These are phyloP conservation scores for Neurospora sp. DNA, from an alignment of 495 filamentous ascomycete genomes.

Conservation along the genomic window DNA sequence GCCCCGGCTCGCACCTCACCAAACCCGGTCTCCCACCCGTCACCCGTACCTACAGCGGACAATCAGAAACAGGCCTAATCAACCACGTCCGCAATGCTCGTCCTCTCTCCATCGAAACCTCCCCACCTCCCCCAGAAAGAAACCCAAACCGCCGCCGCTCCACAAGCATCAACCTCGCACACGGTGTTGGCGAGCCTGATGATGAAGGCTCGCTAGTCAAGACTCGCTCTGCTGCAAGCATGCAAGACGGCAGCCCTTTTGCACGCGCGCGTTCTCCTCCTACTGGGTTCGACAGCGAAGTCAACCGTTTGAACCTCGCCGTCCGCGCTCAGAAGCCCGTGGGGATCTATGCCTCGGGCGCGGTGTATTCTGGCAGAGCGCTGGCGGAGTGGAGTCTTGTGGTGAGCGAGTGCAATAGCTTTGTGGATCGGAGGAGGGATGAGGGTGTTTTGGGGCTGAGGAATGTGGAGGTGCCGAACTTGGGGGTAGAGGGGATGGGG, in stretches of 20 bases:
- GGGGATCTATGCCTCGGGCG: conserved; percentile 25
- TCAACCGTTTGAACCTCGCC: conserved; percentile 4
- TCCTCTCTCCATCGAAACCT: conserved; percentile 12
- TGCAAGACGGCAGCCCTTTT: background rate
- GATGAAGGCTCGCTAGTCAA: conserved; percentile 3
- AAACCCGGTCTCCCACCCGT: conserved; percentile 30
- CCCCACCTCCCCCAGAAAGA: conserved; percentile 2
- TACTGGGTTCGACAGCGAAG: conserved; percentile 5
- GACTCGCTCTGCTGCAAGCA: background rate
- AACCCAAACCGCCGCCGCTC: conserved; percentile 11
- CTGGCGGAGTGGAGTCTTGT: conserved; percentile 86
- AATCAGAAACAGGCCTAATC: conserved; percentile 31
- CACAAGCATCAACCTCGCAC: conserved; percentile 10
- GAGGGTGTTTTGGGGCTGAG: conserved; percentile 72
- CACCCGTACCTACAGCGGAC: conserved; percentile 34
- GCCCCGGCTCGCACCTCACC: conserved; percentile 28
- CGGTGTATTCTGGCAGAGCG: conserved; percentile 75
- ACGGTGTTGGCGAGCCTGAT: background rate
- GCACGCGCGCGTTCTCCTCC: conserved; percentile 1
- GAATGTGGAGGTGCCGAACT: conserved; percentile 75
- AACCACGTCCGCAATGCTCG: conserved; percentile 35
- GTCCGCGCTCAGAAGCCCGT: conserved; percentile 27
- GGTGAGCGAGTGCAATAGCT: conserved; percentile 81
- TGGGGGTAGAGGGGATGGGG: conserved; percentile 79
- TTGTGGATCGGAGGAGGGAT: conserved; percentile 74